These are phyloP conservation scores for Aspergillus heteromorphus DNA, from an alignment of 495 filamentous ascomycete species.

Conservation along the genomic window DNA sequence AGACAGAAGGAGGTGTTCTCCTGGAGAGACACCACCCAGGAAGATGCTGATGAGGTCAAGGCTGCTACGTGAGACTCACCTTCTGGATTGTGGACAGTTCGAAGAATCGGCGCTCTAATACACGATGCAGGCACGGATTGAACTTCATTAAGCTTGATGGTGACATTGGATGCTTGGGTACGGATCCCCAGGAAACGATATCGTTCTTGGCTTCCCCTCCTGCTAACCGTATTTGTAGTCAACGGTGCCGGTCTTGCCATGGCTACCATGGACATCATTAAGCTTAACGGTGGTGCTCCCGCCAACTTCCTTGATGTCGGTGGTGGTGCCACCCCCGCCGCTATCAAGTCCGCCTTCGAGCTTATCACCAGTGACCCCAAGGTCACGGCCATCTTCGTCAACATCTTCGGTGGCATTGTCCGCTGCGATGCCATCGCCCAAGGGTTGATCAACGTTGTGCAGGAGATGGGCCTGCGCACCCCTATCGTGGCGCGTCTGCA, in stretches of 20 bases:
- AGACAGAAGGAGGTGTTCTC: conserved; percentile 92
- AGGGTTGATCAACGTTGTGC: conserved; percentile 88
- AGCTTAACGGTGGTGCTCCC: conserved; percentile 92
- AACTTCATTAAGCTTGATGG: conserved; percentile 99
- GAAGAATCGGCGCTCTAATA: conserved; percentile 13
- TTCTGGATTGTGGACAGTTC: background rate
- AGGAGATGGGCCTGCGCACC: conserved; percentile 89
- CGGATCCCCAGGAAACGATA: background rate
- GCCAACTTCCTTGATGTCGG: conserved; percentile 99
- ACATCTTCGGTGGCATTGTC: conserved; percentile 99
- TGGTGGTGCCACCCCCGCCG: conserved; percentile 91
- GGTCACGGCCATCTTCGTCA: conserved; percentile 98
- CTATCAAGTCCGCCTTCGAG: conserved; percentile 95
- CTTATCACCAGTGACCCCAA: conserved; percentile 98
- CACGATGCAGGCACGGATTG: conserved; percentile 54
- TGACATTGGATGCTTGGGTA: conserved; percentile 90
- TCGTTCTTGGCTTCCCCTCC: background rate
- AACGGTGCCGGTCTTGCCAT: conserved; percentile 98
- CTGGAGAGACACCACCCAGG: conserved; percentile 90
- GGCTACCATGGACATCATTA: conserved; percentile 99
- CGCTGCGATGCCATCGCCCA: conserved; percentile 96
- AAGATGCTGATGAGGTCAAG: conserved; percentile 95
- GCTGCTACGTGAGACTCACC: conserved; percentile 64
- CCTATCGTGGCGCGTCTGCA: conserved; percentile 95
- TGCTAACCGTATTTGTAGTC: conserved; percentile 45